Conservation (phyloP, 2,329 filamentous ascomycete genomes). For the Cladophialophora yegresii region DNA sequence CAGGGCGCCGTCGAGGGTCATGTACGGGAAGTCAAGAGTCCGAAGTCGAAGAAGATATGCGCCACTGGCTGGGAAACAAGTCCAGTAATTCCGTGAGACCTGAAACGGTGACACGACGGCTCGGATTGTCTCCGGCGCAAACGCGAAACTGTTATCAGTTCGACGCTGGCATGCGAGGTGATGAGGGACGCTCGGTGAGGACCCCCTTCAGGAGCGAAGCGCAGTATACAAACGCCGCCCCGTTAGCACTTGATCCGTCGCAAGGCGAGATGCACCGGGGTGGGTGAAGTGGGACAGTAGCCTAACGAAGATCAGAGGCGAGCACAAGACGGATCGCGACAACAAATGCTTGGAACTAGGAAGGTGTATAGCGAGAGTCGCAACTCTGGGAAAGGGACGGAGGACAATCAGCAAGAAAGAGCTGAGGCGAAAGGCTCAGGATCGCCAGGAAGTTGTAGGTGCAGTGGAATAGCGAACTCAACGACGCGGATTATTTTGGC, state of each 20-base stretch:
- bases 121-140: constrained; percentile 7
- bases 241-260: constrained; percentile 16
- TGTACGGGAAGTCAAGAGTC: constrained; percentile 10
- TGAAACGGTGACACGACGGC: constrained; percentile 16
- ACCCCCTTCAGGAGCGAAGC: constrained; percentile 10
- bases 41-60: constrained; percentile 1
- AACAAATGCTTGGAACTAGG: neutral
- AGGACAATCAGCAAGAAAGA: constrained; percentile 13
- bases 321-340: neutral
- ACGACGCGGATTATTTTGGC: constrained; percentile 35
- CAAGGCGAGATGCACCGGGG: constrained; percentile 8
- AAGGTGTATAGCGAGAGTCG: constrained; percentile 6
- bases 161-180: constrained; percentile 19
- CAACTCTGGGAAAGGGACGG: constrained; percentile 2
- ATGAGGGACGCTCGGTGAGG: neutral
- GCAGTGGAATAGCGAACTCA: constrained; percentile 27
- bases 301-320: constrained; percentile 3
- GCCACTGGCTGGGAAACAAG: neutral
- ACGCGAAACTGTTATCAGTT: constrained; percentile 14
- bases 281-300: constrained; percentile 5
- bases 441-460: constrained; percentile 17
- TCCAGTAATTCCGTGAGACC: constrained; percentile 7
- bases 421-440: constrained; percentile 18
- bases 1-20: constrained; percentile 10
- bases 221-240: constrained; percentile 17